Percentiles rank a stretch among this genome's conserved stretches.
These are phyloP conservation scores for Ophiostoma sp. DNA, from an alignment of 2,329 filamentous ascomycete species.

Conservation along the genomic window DNA sequence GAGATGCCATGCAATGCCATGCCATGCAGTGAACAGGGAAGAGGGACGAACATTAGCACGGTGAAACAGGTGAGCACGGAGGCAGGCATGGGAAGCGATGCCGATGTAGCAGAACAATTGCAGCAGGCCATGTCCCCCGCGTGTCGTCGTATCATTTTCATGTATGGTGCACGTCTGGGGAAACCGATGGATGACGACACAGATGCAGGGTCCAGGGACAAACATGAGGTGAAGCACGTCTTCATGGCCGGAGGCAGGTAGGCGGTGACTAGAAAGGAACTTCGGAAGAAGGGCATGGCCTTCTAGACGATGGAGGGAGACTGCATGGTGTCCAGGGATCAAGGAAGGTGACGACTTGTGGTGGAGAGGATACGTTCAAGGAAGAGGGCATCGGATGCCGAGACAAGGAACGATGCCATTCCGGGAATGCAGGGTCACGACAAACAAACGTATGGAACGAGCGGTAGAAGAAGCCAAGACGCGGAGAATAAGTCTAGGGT, in stretches of 20 bases:
- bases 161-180: not conserved
- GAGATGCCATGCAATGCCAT: not conserved
- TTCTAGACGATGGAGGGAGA: not conserved
- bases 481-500: not conserved
- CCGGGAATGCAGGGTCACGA: conserved; percentile 15
- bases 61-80: not conserved
- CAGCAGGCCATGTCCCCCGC: not conserved
- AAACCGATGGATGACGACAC: not conserved
- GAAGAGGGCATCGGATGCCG: not conserved
- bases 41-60: not conserved
- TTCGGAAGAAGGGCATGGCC: not conserved
- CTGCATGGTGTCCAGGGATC: not conserved
- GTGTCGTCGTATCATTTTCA: not conserved
- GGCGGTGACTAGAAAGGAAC: not conserved
- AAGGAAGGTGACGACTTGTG: not conserved
- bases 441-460: not conserved
- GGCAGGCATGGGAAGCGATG: not conserved
- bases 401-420: conserved; percentile 17
- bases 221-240: not conserved
- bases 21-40: not conserved
- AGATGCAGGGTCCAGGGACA: not conserved
- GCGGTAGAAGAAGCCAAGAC: conserved; percentile 16
- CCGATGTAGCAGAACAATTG: not conserved
- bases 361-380: not conserved
- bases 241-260: not conserved